These are phyloP conservation scores for Ephemerocybe angulata DNA, from an alignment of 768 basidiomycete genomes.

Conservation along the genomic window DNA sequence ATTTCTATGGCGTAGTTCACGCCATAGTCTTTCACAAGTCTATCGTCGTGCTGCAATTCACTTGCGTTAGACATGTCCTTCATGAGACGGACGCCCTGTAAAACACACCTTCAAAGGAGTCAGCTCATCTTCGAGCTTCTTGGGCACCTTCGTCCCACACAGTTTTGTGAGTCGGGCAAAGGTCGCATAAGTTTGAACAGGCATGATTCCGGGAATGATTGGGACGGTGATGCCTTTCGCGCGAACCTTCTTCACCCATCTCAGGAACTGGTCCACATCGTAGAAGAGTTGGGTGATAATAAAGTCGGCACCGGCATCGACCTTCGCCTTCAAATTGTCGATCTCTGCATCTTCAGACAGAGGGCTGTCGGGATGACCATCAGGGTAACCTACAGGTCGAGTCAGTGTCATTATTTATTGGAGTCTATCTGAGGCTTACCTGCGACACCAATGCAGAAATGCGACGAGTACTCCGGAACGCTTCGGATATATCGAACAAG, in stretches of 20 bases:
- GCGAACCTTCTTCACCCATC: conserved; percentile 74
- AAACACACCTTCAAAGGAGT: conserved; percentile 58
- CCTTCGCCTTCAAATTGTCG: conserved; percentile 73
- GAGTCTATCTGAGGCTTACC: conserved; percentile 39
- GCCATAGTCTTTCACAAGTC: conserved; percentile 93
- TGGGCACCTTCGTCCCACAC: conserved; percentile 70
- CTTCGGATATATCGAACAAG: conserved; percentile 89
- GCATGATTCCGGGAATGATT: conserved; percentile 95
- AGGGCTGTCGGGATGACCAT: conserved; percentile 70
- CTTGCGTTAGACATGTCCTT: background rate
- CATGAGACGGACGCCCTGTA: background rate
- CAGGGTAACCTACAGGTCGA: conserved; percentile 71
- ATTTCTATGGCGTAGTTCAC: conserved; percentile 79
- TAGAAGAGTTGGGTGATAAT: conserved; percentile 97
- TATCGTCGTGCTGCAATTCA: conserved; percentile 75
- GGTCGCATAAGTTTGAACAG: conserved; percentile 93
- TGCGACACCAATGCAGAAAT: conserved; percentile 94
- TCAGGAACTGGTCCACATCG: conserved; percentile 82
- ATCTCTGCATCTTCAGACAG: conserved; percentile 62
- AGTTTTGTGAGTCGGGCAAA: conserved; percentile 90
- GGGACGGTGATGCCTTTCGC: conserved; percentile 79
- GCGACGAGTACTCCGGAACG: conserved; percentile 68
- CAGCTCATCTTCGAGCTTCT: conserved; percentile 8
- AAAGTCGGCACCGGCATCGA: conserved; percentile 93
- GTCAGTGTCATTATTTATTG: conserved; percentile 1